Base-by-base conservation (phyloP, 164 flowering plant species). In the Taxillus chinensis region DNA sequence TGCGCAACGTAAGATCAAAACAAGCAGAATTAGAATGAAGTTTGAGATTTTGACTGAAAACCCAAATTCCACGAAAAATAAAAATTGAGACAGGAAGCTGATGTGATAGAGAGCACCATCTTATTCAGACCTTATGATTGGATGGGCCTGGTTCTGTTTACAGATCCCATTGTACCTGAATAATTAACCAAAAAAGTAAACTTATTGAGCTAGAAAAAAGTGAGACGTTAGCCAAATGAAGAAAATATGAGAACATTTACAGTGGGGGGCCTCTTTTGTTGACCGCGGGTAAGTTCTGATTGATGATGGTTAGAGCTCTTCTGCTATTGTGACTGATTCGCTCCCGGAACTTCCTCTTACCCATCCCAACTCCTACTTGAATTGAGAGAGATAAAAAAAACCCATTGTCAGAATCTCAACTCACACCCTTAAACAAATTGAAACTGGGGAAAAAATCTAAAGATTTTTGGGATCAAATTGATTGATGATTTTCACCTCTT, bases 241-340 rank as follows among this genome's bases (percentile, higher is more conserved):
- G 27, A 27, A 27, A 27, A 27, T 27, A 43, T 43, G 46, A 41
- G 27, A 15, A 17, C 3, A 41, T 8, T n/a, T 77, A 83, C 81
- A 59, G 72, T 13, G 75, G 39, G 4, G 63, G 65, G 50, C 64
- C 63, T 71, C 77, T 73, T 73, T 81, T 79, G 68, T 68, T 77
- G 69, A 75, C 73, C 62, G 67, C 71, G 41, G 68, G 73, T 45
- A 76, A 55, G 57, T 72, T 79, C 70, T 82, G 83, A 67, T 75
- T 76, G 65, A 82, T 77, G 14, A 70, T 78, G 17, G 82, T 51
- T 27, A 84, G 67, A 5, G 82, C 86, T 63, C 85, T 80, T 51
- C 54, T 51, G 57, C 89, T 61, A 60, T 63, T 75, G 14, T 67
- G 62, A 58, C 73, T 71, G 62, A 64, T 51, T 65, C 70, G 75